Evolutionary conservation across 2,329 filamentous ascomycete species (phyloP).

Genomic region (Lachnellula suecica): DNA sequence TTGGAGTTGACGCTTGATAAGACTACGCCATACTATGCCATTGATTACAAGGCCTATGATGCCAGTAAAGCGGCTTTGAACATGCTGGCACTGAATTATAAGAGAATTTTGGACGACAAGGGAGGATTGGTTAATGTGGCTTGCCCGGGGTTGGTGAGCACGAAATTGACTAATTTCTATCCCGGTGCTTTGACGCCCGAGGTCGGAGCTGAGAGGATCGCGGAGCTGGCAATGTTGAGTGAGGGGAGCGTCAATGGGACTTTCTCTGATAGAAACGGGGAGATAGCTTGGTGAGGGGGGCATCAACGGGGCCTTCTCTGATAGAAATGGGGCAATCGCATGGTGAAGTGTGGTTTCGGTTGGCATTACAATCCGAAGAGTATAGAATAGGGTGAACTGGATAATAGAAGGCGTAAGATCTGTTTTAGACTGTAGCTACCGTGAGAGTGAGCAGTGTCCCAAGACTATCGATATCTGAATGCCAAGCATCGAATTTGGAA

Average conservation of each 20-base stretch:
- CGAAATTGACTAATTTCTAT: constrained; percentile 24
- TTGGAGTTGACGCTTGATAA: constrained; percentile 12
- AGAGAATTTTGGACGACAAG: constrained; percentile 22
- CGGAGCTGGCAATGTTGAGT: constrained; percentile 24
- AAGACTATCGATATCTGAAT: constrained; percentile 5
- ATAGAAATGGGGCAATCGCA: constrained; percentile 9
- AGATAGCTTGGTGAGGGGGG: constrained; percentile 16
- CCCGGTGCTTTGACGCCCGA: constrained; percentile 11
- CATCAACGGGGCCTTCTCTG: constrained; percentile 22
- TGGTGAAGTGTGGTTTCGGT: too few relatives aligned
- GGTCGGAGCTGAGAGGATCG: constrained; percentile 25
- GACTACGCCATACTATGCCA: constrained; percentile 8
- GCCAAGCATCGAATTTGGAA: constrained; percentile 8
- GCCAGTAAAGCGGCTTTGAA: constrained; percentile 31
- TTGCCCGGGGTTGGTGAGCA: constrained; percentile 28
- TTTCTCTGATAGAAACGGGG: constrained; percentile 11
- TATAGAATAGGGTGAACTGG: too few relatives aligned
- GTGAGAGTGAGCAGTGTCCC: neutral
- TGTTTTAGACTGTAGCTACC: neutral
- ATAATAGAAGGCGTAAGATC: too few relatives aligned
- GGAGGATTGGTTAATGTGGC: constrained; percentile 23
- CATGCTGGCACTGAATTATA: constrained; percentile 30
- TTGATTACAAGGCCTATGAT: constrained; percentile 21
- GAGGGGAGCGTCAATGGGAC: constrained; percentile 25
- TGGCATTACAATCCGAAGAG: too few relatives aligned